Base-by-base conservation (phyloP, 2,329 filamentous ascomycete genomes). In the Colletotrichum noveboracense region DNA sequence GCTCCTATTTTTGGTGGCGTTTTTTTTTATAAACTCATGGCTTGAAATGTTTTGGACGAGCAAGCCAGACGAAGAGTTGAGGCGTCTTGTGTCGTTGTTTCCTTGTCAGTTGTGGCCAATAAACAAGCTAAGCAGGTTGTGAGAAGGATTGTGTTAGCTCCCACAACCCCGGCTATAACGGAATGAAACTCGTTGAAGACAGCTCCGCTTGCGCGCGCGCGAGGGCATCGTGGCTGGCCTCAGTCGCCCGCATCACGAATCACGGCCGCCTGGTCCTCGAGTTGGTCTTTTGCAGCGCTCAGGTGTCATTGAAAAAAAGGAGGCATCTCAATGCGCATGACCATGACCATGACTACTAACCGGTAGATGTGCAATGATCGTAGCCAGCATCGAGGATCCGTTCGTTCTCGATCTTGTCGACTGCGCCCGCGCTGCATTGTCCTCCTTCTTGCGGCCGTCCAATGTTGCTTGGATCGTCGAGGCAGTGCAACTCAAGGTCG, bases 1-100 rank as follows among this genome's bases (percentile, higher is more conserved):
- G 38, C 18, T 60, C 70, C 73, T 65, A 69, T 75, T 73, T 75
- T 73, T 34, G 70, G 70, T 58, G 70, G 43, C 55, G 32, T 36
- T n/a, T 28, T 24, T 28, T 36, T 32, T 28, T 28, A 16, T 8
- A 21, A 30, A 58, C 9, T 68, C 30, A 32, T 61, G 58, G 58
- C 58, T 61, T 21, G 58, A 61, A 67, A 36, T 56, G 28, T 56
- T 67, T 67, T 56, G 43, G 69, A 56, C 55, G 36, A 30, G 56
- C 70, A 58, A 38, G 62, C 56, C 56, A 26, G 58, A 72, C 32
- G 56, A 52, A 48, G 32, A 72, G 32, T 66, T 32, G 26, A 65
- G 26, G 64, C 58, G 58, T 73, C 64, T 60, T 66, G 43, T 38
- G 30, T 48, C 48, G 43, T 52, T 55, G 34, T 65, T 73, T 65